phyloP scores from a whole-genome alignment of 2,329 filamentous ascomycete genomes.

The Xylariomycetidae sp. region DNA sequence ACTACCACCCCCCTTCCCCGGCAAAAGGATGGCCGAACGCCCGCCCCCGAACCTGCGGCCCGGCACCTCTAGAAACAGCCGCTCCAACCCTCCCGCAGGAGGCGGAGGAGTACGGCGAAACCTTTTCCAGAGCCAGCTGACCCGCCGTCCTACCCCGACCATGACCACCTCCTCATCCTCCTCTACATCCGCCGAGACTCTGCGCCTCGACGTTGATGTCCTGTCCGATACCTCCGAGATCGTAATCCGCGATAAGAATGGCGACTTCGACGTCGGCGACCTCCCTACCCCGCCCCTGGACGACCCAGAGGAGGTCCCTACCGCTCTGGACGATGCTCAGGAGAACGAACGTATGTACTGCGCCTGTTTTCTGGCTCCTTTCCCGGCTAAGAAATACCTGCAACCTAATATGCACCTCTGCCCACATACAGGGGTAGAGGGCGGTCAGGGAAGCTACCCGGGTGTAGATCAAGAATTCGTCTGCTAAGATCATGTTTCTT shows the following conservation, averaged over 20 bases:
- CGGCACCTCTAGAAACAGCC: too few relatives aligned
- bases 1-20: too few relatives aligned
- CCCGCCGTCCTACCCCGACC: conserved; percentile 48
- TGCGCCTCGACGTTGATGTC: conserved; percentile 44
- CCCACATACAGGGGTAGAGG: neutral
- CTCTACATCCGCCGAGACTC: conserved; percentile 38
- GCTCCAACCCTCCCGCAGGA: too few relatives aligned
- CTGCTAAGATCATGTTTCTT: too few relatives aligned
- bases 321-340: conserved; percentile 51
- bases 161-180: conserved; percentile 22
- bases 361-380: too few relatives aligned
- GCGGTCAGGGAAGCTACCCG: neutral
- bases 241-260: conserved; percentile 58
- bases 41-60: too few relatives aligned
- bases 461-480: too few relatives aligned
- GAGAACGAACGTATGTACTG: conserved; percentile 48
- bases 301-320: conserved; percentile 51
- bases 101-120: conserved; percentile 50
- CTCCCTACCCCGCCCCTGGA: conserved; percentile 49
- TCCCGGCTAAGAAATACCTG: conserved; percentile 1
- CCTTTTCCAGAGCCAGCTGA: conserved; percentile 57
- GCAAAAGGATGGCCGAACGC: too few relatives aligned
- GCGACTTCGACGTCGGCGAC: conserved; percentile 57
- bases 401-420: neutral
- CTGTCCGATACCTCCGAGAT: conserved; percentile 48